phyloP scores from a whole-genome alignment of 805 yeast species.

The Alloascoidea africana region DNA sequence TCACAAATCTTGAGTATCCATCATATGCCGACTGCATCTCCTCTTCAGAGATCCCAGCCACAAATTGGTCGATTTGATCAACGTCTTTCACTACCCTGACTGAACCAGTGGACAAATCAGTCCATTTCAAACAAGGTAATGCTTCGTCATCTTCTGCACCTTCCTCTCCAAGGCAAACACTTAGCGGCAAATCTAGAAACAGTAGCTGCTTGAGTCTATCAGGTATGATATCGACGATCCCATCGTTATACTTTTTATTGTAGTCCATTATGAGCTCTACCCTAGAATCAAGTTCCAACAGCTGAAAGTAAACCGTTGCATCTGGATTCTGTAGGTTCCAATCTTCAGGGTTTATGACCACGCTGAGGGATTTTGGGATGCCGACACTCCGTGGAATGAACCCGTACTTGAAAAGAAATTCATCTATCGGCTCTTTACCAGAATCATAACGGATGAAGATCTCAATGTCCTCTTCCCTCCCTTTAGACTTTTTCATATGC shows the following conservation, averaged over 20 bases:
- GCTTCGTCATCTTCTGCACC: too few species aligned
- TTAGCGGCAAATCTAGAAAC: background rate
- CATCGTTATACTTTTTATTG: background rate
- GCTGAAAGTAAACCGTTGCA: background rate
- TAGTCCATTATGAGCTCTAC: background rate
- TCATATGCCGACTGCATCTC: too few species aligned
- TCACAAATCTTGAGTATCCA: too few species aligned
- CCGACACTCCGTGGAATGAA: background rate
- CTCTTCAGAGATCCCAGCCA: too few species aligned
- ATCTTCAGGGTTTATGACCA: background rate
- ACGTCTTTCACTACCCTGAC: too few species aligned
- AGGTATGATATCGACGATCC: background rate
- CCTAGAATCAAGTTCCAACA: background rate
- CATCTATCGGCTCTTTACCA: conserved; percentile 23
- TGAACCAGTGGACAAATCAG: too few species aligned
- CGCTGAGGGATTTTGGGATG: conserved; percentile 16
- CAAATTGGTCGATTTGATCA: too few species aligned
- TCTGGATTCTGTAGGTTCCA: background rate
- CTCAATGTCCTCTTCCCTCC: background rate
- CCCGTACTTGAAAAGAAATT: background rate
- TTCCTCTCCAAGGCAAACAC: too few species aligned
- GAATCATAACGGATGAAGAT: background rate
- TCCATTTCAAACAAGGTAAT: too few species aligned
- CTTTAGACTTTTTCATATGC: background rate
- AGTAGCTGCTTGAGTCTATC: background rate